Conservation (phyloP, 345 rosid species). For the Citrus glauca region DNA sequence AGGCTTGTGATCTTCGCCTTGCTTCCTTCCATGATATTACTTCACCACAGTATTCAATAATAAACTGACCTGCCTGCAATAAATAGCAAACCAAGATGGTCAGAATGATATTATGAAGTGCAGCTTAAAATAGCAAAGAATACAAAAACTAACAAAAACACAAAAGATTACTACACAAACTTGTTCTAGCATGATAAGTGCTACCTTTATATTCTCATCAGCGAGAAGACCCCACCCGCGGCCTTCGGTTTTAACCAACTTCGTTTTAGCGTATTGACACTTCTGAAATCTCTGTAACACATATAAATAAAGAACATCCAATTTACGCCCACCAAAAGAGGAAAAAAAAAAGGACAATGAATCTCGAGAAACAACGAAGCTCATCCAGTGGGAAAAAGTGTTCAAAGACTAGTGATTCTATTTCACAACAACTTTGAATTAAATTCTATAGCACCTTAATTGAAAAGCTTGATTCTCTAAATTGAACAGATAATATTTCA, state of each 20-base stretch:
- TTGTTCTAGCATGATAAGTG: background rate
- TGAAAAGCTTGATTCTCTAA: too few species aligned
- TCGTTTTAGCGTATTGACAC: slow-evolving; percentile 78
- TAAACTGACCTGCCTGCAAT: slow-evolving; percentile 74
- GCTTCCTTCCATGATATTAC: slow-evolving; percentile 96
- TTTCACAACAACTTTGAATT: background rate
- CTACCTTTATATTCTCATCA: slow-evolving; percentile 77
- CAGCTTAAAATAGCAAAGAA: background rate
- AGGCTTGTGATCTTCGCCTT: slow-evolving; percentile 72
- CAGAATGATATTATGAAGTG: background rate
- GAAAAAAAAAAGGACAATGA: background rate
- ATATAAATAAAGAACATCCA: slow-evolving; percentile 3
- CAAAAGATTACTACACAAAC: background rate
- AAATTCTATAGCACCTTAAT: background rate
- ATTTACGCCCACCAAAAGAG: background rate
- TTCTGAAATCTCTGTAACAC: slow-evolving; percentile 70
- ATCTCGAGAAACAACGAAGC: background rate
- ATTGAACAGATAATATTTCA: background rate
- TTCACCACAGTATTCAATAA: slow-evolving; percentile 98
- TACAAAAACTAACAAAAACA: background rate
- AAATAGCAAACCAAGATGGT: background rate
- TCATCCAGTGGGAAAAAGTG: background rate
- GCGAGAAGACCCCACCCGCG: slow-evolving; percentile 94
- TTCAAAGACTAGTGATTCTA: background rate
- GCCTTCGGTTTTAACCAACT: slow-evolving; percentile 67